These are phyloP conservation scores for Pleochaeta shiraiana DNA, from an alignment of 2,329 filamentous ascomycete species.

Conservation along the genomic window DNA sequence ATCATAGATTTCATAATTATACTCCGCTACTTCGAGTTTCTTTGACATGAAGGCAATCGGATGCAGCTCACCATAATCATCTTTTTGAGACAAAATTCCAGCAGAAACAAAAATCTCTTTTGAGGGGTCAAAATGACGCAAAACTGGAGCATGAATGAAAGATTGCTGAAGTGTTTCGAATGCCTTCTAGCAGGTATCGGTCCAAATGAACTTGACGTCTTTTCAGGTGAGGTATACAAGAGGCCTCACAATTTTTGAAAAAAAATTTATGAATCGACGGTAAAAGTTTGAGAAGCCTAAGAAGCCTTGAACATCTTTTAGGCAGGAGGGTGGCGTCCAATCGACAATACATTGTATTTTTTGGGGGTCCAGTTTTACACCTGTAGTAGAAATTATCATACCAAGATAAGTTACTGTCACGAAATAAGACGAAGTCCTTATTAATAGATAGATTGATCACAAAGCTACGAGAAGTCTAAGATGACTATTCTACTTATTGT, in stretches of 20 bases:
- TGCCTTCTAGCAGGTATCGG: not conserved
- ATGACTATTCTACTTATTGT: not conserved
- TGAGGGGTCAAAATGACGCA: constrained; percentile 3
- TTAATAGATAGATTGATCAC: constrained; percentile 1
- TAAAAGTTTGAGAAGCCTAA: not conserved
- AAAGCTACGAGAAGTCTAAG: not conserved
- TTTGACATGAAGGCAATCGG: not conserved
- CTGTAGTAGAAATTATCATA: too few relatives aligned
- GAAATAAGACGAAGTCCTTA: too few relatives aligned
- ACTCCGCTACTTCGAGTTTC: not conserved
- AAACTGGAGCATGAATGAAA: not conserved
- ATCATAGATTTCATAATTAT: not conserved
- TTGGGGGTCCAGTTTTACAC: too few relatives aligned
- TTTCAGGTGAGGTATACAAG: not conserved
- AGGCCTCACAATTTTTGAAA: not conserved
- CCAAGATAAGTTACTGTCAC: too few relatives aligned
- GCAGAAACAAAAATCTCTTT: constrained; percentile 2
- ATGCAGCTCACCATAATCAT: not conserved
- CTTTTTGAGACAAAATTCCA: not conserved
- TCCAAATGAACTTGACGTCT: not conserved
- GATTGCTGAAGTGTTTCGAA: not conserved
- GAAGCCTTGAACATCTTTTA: too few relatives aligned
- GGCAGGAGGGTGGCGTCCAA: too few relatives aligned
- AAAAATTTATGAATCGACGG: not conserved
- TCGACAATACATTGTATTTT: too few relatives aligned